Conservation (phyloP, 1,284 basidiomycete species). For the Rhodotorula sp. region DNA sequence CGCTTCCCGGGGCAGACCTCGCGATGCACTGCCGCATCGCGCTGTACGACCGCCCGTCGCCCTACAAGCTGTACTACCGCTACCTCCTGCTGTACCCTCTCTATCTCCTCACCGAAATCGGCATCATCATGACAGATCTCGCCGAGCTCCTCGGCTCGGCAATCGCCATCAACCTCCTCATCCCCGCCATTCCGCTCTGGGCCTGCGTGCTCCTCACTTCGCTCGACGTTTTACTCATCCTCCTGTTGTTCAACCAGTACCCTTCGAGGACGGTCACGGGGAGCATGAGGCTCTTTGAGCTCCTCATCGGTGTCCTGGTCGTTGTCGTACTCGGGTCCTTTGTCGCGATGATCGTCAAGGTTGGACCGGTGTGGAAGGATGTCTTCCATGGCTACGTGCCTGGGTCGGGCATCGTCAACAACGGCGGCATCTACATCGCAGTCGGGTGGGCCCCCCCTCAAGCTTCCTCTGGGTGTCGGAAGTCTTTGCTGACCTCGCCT, state of each 20-base stretch:
- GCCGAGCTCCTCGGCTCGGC: conserved; percentile 70
- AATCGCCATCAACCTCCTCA: conserved; percentile 74
- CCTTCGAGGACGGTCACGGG: conserved; percentile 42
- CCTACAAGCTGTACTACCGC: conserved; percentile 60
- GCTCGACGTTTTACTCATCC: conserved; percentile 74
- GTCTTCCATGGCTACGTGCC: conserved; percentile 86
- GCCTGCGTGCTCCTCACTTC: conserved; percentile 78
- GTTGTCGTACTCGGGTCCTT: conserved; percentile 78
- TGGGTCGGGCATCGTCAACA: conserved; percentile 60
- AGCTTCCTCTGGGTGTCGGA: not conserved
- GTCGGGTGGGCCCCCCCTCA: conserved; percentile 64
- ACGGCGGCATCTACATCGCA: conserved; percentile 72
- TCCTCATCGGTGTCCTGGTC: conserved; percentile 65
- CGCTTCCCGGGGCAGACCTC: conserved; percentile 24
- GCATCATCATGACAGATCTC: conserved; percentile 71
- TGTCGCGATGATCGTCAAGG: conserved; percentile 70
- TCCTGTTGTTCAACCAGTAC: conserved; percentile 50
- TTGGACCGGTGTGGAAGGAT: conserved; percentile 69
- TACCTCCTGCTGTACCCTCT: conserved; percentile 58
- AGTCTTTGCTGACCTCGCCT: not conserved
- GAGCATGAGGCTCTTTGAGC: conserved; percentile 59
- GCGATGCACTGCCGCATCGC: conserved; percentile 64
- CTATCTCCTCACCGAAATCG: conserved; percentile 66
- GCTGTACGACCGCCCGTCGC: conserved; percentile 60
- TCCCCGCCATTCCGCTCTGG: conserved; percentile 74